Conservation (phyloP, 768 basidiomycete species). For the Pisolithus albus region DNA sequence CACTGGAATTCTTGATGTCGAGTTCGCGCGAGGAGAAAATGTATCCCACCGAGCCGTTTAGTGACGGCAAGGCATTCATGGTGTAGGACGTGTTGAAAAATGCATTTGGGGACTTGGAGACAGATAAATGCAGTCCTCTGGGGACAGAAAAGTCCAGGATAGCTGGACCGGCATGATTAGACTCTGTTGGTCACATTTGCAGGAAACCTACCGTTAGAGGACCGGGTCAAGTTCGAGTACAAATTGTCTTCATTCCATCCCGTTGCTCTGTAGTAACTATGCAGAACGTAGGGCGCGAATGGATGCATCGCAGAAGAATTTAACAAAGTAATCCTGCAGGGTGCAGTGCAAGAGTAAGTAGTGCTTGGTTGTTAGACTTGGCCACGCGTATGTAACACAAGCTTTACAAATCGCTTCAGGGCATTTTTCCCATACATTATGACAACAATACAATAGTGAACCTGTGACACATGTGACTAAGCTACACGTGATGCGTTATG, state of each 20-base stretch:
- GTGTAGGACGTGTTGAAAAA: conserved; percentile 88
- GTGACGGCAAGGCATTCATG: conserved; percentile 86
- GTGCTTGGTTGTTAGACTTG: too few species aligned
- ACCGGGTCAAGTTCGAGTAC: conserved; percentile 82
- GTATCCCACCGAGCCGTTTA: conserved; percentile 90
- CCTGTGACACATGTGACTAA: too few species aligned
- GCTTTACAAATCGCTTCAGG: not conserved
- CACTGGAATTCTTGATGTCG: conserved; percentile 58
- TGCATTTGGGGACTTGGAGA: conserved; percentile 84
- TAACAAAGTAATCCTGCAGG: too few species aligned
- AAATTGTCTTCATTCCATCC: conserved; percentile 98
- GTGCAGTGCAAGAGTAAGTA: too few species aligned
- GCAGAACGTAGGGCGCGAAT: conserved; percentile 81
- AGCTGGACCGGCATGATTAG: conserved; percentile 38
- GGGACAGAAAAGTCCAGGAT: conserved; percentile 91
- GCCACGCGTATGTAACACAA: not conserved
- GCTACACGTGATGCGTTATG: too few species aligned
- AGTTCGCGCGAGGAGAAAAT: conserved; percentile 88
- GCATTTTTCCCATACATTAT: too few species aligned
- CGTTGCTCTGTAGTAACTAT: conserved; percentile 85
- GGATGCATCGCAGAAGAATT: conserved; percentile 55
- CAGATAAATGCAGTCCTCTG: conserved; percentile 66
- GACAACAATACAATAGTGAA: too few species aligned
- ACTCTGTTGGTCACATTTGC: not conserved
- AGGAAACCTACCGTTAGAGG: conserved; percentile 64